Base-by-base conservation (phyloP, 2,329 filamentous ascomycete species). In the Chaetothyriales sp. region DNA sequence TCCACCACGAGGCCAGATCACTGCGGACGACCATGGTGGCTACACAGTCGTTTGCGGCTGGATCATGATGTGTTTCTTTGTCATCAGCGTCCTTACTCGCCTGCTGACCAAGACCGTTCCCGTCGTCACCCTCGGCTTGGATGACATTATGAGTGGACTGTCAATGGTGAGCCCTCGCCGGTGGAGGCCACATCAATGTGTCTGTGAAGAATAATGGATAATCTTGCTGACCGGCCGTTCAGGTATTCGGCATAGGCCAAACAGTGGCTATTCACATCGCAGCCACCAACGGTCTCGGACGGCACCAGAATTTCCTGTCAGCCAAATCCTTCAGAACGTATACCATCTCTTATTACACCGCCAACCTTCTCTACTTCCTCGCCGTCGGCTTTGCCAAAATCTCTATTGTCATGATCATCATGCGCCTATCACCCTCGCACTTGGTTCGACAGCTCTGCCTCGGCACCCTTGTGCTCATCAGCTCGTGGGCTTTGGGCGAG, bases 401-500 rank as follows among this genome's bases (percentile, higher is more conserved):
- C 9, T 48, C 49, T 3, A 18, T 45, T 8, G 20, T 51, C n/a
- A 43, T 48, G 22, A 39, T 51, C 32, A 26, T 48, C 10, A 48
- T 39, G 22, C 45, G 49, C 20, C 39, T 51, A 10, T 19, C 49
- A 7, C 49, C 49, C 12, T 25, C 45, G 36, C 44, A 26, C n/a
- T 46, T 43, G 12, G 46, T 46, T 15, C 45, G 18, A 20, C 46
- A 39, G 26, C 25, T 48, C 26, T 48, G 49, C 43, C 2, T 19
- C 43, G 43, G 18, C 43, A 8, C 18, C 43, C 43, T 44, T 8
- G 52, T 47, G n/a, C 22, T 54, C 19, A 50, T 55, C 28, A 42
- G 26, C 18, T 18, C 51, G 6, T 61, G 59, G 60, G 49, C 44
- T 3, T 9, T 59, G n/a, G 32, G 49, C 5, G 52, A 54, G 4